Conservation (phyloP, 495 filamentous ascomycete species). For the Lineolata rhizophorae region DNA sequence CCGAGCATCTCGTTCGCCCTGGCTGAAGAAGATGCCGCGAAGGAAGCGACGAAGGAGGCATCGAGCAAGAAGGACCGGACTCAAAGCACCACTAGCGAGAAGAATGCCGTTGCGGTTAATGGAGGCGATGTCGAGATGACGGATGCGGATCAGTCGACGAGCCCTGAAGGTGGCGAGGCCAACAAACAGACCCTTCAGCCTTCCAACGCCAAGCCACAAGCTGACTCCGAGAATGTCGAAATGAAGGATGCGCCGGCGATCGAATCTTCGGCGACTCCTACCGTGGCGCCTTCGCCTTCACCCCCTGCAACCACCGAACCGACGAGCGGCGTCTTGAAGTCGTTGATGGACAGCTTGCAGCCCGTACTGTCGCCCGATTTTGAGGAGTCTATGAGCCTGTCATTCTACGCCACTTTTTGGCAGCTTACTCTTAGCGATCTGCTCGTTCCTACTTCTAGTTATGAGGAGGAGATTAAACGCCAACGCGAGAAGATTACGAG, state of each 20-base stretch:
- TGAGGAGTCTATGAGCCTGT: constrained; percentile 43
- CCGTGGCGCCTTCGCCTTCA: not conserved
- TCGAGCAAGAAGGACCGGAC: constrained; percentile 14
- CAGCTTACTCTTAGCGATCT: constrained; percentile 66
- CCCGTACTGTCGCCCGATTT: constrained; percentile 34
- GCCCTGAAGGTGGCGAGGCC: too few relatives aligned
- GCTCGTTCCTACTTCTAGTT: constrained; percentile 45
- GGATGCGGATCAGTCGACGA: constrained; percentile 7
- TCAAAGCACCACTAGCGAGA: constrained; percentile 1
- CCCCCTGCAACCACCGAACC: constrained; percentile 20
- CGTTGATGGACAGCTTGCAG: constrained; percentile 49
- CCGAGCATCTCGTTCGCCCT: constrained; percentile 39
- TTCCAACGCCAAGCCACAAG: too few relatives aligned
- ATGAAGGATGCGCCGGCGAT: not conserved
- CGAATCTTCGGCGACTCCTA: too few relatives aligned
- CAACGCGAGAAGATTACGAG: constrained; percentile 35
- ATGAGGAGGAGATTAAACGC: constrained; percentile 44
- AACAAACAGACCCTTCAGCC: too few relatives aligned
- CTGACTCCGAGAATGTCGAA: too few relatives aligned
- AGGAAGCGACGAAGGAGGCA: constrained; percentile 12
- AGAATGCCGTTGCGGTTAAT: too few relatives aligned
- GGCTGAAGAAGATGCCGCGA: constrained; percentile 16
- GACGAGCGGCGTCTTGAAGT: constrained; percentile 53
- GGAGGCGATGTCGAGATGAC: constrained; percentile 15
- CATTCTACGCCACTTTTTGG: constrained; percentile 90